Base-by-base conservation (phyloP, 495 filamentous ascomycete genomes). In the Tuber aestivum region DNA sequence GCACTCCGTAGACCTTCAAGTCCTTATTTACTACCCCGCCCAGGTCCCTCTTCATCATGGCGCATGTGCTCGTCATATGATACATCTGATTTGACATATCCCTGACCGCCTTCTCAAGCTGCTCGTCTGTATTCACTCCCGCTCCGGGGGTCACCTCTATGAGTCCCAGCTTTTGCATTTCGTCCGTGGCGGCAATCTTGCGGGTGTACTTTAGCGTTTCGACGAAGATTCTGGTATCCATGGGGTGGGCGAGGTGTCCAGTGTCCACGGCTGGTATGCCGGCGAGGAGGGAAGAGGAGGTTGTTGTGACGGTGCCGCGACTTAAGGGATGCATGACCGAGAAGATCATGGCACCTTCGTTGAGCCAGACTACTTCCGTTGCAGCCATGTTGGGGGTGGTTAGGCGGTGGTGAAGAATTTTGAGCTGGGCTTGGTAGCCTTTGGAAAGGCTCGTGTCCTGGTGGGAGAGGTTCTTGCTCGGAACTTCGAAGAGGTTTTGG, bases 1-100 rank as follows among this genome's bases (percentile, higher is more conserved):
- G 79, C 1, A 84, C 83, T 0, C 87, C 88, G 78, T 88, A 87
- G 0, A 89, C 87, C 71, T 75, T 82, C 48, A 89, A 78, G 23
- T 84, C 65, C 3, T 77, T 23, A 69, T 85, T 82, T 9, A 85
- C 80, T 20, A 88, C 87, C 27, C 87, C 87, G 38, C 87, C 87
- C 6, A 83, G 72, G 44, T 85, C 84, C 61, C 82, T 80, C n/a
- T 85, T 86, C 81, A 87, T 80, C 86, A 87, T 87, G 6, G 84
- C 82, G 45, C 83, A 83, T 0, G 87, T 86, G 41, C 85, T 85
- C 56, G 65, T 73, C 2, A 82, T 84, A 72, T 88, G 86, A 72
- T 84, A 83, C 61, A 77, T 79, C 9, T 56, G 44, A 18, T 45
- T 20, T 48, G 79, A 76, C n/a, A 77, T 76, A 6, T 69, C 75